phyloP scores from a whole-genome alignment of 352 stramenopile genomes.

The Discostella stelligera region DNA sequence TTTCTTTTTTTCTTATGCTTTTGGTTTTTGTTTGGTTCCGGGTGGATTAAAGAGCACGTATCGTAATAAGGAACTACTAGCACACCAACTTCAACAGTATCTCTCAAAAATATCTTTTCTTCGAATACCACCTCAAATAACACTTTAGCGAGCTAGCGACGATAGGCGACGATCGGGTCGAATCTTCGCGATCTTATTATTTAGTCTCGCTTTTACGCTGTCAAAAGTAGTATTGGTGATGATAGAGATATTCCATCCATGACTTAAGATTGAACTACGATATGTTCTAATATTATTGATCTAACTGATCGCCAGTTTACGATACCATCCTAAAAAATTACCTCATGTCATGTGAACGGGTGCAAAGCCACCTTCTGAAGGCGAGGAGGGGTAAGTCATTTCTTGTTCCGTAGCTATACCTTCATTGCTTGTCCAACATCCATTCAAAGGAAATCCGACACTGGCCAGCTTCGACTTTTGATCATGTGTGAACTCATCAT shows the following conservation, averaged over 20 bases:
- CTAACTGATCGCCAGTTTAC: no score
- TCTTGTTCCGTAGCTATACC: slow-evolving; percentile 8
- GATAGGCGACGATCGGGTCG: not conserved
- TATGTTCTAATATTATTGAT: no score
- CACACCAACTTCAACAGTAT: no score
- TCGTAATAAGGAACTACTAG: no score
- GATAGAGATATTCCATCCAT: no score
- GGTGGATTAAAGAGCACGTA: no score
- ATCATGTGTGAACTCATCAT: slow-evolving; percentile 28
- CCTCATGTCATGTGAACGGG: no score
- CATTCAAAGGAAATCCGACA: slow-evolving; percentile 24
- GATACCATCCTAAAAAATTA: no score
- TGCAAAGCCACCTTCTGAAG: not conserved
- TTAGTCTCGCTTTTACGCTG: not conserved
- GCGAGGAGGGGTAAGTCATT: not conserved
- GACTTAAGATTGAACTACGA: no score
- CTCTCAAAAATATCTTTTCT: not conserved
- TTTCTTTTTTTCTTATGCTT: no score
- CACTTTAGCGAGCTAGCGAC: no score
- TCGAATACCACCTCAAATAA: not conserved
- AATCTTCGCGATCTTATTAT: not conserved
- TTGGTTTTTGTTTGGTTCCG: not conserved
- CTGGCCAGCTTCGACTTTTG: slow-evolving; percentile 21
- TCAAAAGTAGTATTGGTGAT: no score
- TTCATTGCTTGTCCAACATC: not conserved